Base-by-base conservation (phyloP, 805 yeast species). In the Wickerhamiella australiensis region DNA sequence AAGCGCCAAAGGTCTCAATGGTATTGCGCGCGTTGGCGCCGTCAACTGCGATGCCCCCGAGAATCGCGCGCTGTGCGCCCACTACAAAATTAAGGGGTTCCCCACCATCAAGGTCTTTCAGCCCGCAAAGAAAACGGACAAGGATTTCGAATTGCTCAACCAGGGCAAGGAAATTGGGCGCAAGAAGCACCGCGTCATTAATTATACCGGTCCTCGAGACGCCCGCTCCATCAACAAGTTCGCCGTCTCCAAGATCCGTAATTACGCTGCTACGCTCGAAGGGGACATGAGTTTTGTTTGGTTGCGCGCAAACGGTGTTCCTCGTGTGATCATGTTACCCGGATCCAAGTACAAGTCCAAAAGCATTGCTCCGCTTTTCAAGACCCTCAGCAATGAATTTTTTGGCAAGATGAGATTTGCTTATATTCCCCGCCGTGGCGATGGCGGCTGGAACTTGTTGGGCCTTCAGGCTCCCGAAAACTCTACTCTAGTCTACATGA, bases 81-180 rank as follows among this genome's bases (percentile, higher is more conserved):
- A 73, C 49, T 74, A 82, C 63, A 70, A 74, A 47, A 68, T 92
- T 27, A 69, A 77, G 56, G 94, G 95, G 0, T 88, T 74, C 63
- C 98, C 98, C 8, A 84, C 96, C 0, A 62, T 92, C 37, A 68
- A 82, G 68, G 82, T 82, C 3, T 88, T 83, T 66, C 74, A 90
- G 58, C 95, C 96, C 1, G 87, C 92, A 18, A 85, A 84, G 59
- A 67, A 67, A 25, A 54, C 55, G n/a, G 57, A 55, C 38, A 36
- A 46, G 13, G 62, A 59, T 42, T 52, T 57, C 49, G 54, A 54
- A 42, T 56, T 53, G 20, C 56, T 62, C 46, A 61, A 59, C 15
- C 60, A 53, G 27, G 59, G 59, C 40, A 37, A 56, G 45, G 51
- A 49, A 8, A 23, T 55, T 27, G 57, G 55, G 49, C 50, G 50